Evolutionary conservation across 495 filamentous ascomycete species (phyloP).

Genomic region (Rusavskia elegans): DNA sequence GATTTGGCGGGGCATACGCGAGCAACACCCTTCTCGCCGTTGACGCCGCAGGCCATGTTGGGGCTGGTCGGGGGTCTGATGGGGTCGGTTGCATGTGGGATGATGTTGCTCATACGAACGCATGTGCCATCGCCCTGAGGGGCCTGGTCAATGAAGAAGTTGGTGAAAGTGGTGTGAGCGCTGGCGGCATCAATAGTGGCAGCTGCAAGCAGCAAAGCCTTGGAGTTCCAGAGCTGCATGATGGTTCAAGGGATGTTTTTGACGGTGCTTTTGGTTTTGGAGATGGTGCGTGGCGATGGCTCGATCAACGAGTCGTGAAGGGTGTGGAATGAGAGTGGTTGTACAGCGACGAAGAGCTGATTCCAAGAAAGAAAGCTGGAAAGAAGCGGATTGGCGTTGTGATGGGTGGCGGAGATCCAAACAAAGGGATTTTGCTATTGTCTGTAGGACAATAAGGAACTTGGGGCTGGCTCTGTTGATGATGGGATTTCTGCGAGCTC

Average conservation of each 20-base stretch:
- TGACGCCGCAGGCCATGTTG: conserved; percentile 59
- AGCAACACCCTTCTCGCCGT: conserved; percentile 37
- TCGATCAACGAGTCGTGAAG: conserved; percentile 8
- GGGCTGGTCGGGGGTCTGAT: conserved; percentile 25
- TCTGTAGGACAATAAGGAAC: background rate
- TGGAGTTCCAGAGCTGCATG: conserved; percentile 4
- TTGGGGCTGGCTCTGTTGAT: background rate
- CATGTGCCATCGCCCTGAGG: conserved; percentile 54
- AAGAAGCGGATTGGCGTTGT: background rate
- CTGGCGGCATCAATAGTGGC: conserved; percentile 9
- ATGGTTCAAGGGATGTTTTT: background rate
- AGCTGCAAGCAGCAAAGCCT: conserved; percentile 6
- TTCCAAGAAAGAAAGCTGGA: background rate
- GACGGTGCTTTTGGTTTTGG: no score
- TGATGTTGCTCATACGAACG: conserved; percentile 44
- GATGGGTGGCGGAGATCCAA: background rate
- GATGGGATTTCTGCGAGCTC: background rate
- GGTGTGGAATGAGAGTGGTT: background rate
- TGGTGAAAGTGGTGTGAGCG: conserved; percentile 54
- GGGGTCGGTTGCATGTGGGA: conserved; percentile 32
- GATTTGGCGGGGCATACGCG: conserved; percentile 39
- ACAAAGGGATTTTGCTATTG: background rate
- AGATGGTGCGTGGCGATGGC: background rate
- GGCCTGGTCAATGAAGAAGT: conserved; percentile 45
- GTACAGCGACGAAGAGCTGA: no score